These are phyloP conservation scores for Magnolia changhungtana DNA, from an alignment of 164 flowering plant species.

Conservation along the genomic window DNA sequence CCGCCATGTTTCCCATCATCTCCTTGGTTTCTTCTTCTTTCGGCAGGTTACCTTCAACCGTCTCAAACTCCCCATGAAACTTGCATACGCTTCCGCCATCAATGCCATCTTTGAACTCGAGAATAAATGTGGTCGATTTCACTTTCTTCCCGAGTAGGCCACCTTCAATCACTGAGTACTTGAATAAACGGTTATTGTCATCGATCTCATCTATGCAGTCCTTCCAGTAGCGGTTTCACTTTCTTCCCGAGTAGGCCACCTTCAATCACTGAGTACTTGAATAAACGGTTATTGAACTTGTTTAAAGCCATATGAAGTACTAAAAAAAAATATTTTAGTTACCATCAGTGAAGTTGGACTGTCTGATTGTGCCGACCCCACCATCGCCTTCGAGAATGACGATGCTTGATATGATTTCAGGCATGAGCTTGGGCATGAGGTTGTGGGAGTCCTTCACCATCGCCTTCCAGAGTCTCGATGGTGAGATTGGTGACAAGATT, in stretches of 20 bases:
- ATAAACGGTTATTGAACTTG: no score
- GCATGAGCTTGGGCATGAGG: conserved; percentile 6
- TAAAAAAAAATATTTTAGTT: neutral
- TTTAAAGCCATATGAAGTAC: neutral
- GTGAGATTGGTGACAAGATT: neutral
- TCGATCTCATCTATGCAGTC: conserved; percentile 1
- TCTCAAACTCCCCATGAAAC: neutral
- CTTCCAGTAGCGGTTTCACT: conserved; percentile 6
- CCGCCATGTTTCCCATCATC: conserved; percentile 1
- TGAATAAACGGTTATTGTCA: neutral
- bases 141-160: conserved; percentile 5
- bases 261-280: no score
- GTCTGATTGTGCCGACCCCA: neutral
- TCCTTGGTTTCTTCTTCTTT: neutral
- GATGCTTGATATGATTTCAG: neutral
- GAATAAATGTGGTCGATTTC: neutral
- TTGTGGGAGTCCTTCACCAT: conserved; percentile 1
- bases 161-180: conserved; percentile 11
- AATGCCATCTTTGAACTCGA: neutral
- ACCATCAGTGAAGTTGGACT: conserved; percentile 4
- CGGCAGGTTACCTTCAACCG: neutral
- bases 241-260: no score
- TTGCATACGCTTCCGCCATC: conserved; percentile 6
- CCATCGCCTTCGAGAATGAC: neutral
- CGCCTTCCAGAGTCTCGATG: conserved; percentile 4